Evolutionary conservation across 31 red algal species (phyloP), one percentile per base, ranked within the genome.

Genomic region (Pterothamnion heteromorphum): DNA sequence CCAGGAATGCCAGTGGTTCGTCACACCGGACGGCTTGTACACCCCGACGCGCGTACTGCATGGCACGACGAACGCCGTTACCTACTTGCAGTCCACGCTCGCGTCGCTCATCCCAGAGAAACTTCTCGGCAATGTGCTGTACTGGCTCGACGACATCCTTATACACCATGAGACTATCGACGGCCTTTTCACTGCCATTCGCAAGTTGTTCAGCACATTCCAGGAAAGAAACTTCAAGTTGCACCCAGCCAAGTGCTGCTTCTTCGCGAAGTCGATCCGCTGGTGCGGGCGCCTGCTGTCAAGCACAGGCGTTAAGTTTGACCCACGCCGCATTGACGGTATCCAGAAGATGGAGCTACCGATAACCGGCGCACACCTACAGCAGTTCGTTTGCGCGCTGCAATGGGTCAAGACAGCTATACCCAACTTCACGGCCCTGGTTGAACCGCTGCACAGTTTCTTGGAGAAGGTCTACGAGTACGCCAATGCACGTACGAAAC

Each of bases 61-160:
- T 0, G 92, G 86, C 26, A 85, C 85, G 26, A 89, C 51, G 4
- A 90, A 93, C 34, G 92, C 44, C 5, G 0, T 44, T 3, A 80
- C 37, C 4, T 80, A 89, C 84, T 44, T 83, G n/a, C 92, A 93
- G 36, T 84, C 64, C 20, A 31, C 44, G 21, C 31, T 93, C 1
- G 0, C 33, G 2, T 3, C 83, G 39, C 31, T 92, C 38, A 38
- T 84, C 18, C 80, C 72, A 22, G 28, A 34, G 20, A 80, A 80
- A 18, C 24, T 89, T 1, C 4, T 22, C 57, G 3, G 74, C 2
- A 28, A 89, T 20, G 4, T 93, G 14, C 64, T 89, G 0, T 80
- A 36, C 5, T 93, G 92, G 92, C 86, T 93, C 0, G 0, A 93
- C 43, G 92, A 93, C 44, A 58, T 93, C 32, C 43, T 93, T 74